A percentile compares a stretch with the other conserved stretches of the same genome.
Conservation (phyloP, 169 alveolate genomes). For the Eimeria necatrix region DNA sequence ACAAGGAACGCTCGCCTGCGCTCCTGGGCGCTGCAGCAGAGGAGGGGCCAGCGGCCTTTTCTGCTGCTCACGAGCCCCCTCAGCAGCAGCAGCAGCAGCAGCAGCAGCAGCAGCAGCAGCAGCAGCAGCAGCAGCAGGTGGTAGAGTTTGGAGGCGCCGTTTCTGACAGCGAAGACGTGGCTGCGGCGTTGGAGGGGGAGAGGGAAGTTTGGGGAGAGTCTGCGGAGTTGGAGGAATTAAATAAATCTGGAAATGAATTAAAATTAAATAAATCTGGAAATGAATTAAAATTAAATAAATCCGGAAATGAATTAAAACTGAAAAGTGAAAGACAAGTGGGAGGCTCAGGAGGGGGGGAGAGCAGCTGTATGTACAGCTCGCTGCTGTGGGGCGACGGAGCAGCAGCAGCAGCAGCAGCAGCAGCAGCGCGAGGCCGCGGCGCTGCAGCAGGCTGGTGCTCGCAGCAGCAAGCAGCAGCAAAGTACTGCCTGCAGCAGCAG, state of each 20-base stretch:
- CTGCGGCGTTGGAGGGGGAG: too few species aligned
- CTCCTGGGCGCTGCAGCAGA: too few species aligned
- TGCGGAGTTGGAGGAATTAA: too few species aligned
- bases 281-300: too few species aligned
- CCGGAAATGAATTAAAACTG: too few species aligned
- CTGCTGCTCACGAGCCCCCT: neutral
- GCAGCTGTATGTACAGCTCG: conserved; percentile 5
- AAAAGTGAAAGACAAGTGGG: too few species aligned
- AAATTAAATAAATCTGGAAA: too few species aligned
- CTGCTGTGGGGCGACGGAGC: neutral
- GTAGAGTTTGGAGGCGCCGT: too few species aligned
- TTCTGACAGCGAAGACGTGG: too few species aligned
- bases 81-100: conserved; percentile 11
- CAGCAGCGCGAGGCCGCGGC: neutral
- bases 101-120: conserved; percentile 37
- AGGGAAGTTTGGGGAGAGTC: too few species aligned
- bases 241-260: too few species aligned
- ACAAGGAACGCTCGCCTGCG: neutral
- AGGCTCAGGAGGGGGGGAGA: too few species aligned
- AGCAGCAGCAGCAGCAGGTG: neutral
- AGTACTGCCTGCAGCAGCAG: neutral
- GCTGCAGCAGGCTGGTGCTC: neutral
- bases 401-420: neutral
- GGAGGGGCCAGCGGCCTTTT: neutral
- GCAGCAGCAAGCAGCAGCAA: conserved; percentile 57